Base-by-base conservation (phyloP, 208 protist genomes). In the Herpetomonas samuelpessoai region DNA sequence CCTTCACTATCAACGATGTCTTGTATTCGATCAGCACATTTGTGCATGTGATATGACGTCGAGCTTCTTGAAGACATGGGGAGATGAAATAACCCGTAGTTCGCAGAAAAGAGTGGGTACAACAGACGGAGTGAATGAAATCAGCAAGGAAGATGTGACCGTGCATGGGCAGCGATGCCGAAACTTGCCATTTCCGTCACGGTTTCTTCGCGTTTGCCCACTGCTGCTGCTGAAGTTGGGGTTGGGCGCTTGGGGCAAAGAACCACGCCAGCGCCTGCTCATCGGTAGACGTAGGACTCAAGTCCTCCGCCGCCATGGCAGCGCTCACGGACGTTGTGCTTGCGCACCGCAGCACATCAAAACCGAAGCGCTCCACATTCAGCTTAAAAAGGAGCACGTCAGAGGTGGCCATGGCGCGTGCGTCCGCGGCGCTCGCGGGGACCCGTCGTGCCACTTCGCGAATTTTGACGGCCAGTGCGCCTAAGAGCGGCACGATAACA, bases 331-430 rank as follows among this genome's bases (percentile, higher is more conserved):
- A 74, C 2, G 65, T 69, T 18, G 76, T 68, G 24, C 50, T 65
- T n/a, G 81, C 82, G 72, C 86, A 91, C 16, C 55, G 63, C 31
- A 93, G 65, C 25, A 95, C 89, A 61, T 93, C 84, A 57, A 85
- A 97, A 27, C 92, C 92, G 60, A 97, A 97, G 44, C 81, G 81
- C 71, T 97, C 87, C 4, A 95, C 78, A 60, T 97, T 97, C 10
- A 81, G 82, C 61, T 88, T 92, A 73, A 94, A 97, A 38, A 95
- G 75, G 35, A 92, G 66, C 47, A 95, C 70, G 55, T 94, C 88
- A 6, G 86, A 90, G 31, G 56, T 68, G 22, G 71, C 71, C 3
- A 68, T 44, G 4, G 68, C 65, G 16, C 65, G 56, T 19, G 71
- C 65, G 38, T 81, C 81, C 1, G 54, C 21, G 14, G 50, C 59